Evolutionary conservation across 1,284 basidiomycete species (phyloP).

Genomic region (Cutaneotrichosporon sp.): DNA sequence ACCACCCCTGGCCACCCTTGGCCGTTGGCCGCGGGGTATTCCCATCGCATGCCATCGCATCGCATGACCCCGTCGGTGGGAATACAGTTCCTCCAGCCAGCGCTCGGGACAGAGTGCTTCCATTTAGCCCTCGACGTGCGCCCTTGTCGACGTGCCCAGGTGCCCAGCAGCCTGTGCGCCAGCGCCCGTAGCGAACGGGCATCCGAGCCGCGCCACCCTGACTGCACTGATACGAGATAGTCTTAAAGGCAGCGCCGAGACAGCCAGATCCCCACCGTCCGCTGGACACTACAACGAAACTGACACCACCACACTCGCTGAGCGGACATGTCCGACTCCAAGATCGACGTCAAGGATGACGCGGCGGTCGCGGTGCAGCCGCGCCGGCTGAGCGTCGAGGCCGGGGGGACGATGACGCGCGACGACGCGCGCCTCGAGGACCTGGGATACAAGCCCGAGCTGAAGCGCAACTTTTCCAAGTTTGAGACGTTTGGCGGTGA

Average conservation of each 20-base stretch:
- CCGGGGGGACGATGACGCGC: conserved; percentile 10
- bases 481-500: conserved; percentile 59
- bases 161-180: too few relatives aligned
- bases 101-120: neutral
- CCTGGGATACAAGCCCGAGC: conserved; percentile 68
- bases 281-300: neutral
- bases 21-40: neutral
- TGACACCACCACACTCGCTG: neutral
- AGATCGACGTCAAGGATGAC: neutral
- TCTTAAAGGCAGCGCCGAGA: neutral
- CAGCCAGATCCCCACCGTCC: neutral
- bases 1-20: neutral
- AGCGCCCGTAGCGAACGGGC: neutral
- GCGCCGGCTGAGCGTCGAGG: neutral
- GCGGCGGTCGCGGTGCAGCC: neutral
- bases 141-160: too few relatives aligned
- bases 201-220: neutral
- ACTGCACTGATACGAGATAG: neutral
- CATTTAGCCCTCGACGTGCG: neutral
- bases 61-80: neutral
- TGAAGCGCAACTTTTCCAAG: conserved; percentile 66
- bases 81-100: neutral
- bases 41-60: neutral
- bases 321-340: neutral
- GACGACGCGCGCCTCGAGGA: conserved; percentile 37